Percentiles rank a stretch among this genome's conserved stretches.
phyloP scores from a whole-genome alignment of 2,329 filamentous ascomycete species.

The Ascochyta lentis region DNA sequence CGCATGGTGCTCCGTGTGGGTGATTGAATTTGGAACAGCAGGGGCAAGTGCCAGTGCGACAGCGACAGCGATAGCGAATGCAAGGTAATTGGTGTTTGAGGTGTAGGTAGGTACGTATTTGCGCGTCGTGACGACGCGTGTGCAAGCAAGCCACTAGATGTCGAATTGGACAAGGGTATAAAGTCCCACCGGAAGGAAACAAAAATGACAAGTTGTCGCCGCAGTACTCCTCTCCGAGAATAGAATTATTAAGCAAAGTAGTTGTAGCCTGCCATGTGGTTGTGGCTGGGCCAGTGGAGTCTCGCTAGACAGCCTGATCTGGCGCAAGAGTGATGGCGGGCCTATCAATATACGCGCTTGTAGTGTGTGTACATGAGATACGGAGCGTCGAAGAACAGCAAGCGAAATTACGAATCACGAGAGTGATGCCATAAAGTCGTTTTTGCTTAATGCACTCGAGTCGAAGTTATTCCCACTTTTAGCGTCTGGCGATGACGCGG shows the following conservation, averaged over 20 bases:
- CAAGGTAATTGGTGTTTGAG: too few species aligned
- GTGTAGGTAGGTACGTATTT: too few species aligned
- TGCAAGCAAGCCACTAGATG: neutral
- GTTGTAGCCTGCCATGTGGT: neutral
- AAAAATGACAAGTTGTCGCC: neutral
- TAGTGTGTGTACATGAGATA: neutral
- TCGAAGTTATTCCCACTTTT: constrained; percentile 25
- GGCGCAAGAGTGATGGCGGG: neutral
- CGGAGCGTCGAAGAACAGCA: neutral
- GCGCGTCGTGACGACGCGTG: neutral
- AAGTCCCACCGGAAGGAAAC: constrained; percentile 1
- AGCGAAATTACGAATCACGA: neutral
- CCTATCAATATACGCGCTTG: neutral
- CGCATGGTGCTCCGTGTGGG: too few species aligned
- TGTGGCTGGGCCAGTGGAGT: neutral
- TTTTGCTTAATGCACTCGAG: constrained; percentile 18
- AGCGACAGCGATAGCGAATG: too few species aligned
- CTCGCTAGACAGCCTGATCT: neutral
- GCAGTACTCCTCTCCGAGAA: neutral
- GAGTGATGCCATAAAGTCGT: constrained; percentile 17
- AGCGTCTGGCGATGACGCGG: constrained; percentile 24
- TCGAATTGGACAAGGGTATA: constrained; percentile 17
- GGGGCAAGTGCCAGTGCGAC: too few species aligned
- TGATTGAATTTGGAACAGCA: too few species aligned
- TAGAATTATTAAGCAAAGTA: neutral